Percentiles rank a stretch among this genome's conserved stretches.
Evolutionary conservation across 345 rosid species (phyloP).

Genomic region (Acer campestre): DNA sequence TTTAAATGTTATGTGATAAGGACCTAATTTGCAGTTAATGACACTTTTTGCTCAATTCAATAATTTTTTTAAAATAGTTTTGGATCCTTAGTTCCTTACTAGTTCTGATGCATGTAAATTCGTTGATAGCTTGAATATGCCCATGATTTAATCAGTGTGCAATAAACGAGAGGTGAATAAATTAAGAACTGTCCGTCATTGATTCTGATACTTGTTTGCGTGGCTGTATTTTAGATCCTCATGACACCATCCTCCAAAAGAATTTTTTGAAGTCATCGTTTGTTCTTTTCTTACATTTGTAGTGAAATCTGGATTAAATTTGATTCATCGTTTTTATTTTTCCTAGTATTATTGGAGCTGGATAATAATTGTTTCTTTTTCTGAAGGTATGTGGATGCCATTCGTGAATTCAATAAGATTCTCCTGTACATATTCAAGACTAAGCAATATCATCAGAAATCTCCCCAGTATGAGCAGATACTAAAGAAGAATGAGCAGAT

Average conservation of each 20-base stretch:
- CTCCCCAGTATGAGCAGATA: conserved; percentile 92
- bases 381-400: conserved; percentile 87
- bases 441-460: conserved; percentile 89
- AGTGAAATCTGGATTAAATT: not conserved
- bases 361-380: not conserved
- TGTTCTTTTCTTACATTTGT: not conserved
- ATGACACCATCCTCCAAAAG: not conserved
- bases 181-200: not conserved
- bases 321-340: not conserved
- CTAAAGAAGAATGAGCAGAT: conserved; percentile 98
- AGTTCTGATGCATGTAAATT: not conserved
- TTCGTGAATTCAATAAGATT: conserved; percentile 93
- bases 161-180: not conserved
- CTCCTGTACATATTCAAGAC: conserved; percentile 92
- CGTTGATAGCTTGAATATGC: not conserved
- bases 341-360: conserved; percentile 10
- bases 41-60: not conserved
- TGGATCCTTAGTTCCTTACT: not conserved
- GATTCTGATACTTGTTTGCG: too few relatives aligned
- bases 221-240: not conserved
- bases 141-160: not conserved
- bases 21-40: not conserved
- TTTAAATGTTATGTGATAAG: not conserved
- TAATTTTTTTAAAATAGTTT: not conserved
- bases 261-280: not conserved